Evolutionary conservation across 371 early-diverging fungal genomes (phyloP).

Genomic region (Enteropsectra breve): DNA sequence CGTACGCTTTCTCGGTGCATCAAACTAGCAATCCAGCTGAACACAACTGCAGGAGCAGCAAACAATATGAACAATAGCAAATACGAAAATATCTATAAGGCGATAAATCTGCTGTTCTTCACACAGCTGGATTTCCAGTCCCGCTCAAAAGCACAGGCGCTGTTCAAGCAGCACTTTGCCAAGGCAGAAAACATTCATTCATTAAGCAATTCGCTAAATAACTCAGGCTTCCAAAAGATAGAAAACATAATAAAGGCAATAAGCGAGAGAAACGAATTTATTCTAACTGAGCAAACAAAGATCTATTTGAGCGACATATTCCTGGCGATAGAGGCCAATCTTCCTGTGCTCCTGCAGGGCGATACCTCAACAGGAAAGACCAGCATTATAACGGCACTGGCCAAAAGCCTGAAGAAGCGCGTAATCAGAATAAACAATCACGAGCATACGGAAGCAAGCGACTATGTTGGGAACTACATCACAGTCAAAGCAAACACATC

Average conservation of each 20-base stretch:
- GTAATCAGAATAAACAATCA: slow-evolving; percentile 99
- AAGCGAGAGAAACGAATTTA: slow-evolving; percentile 61
- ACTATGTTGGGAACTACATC: slow-evolving; percentile 87
- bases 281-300: slow-evolving; percentile 75
- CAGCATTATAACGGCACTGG: slow-evolving; percentile 87
- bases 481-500: no score
- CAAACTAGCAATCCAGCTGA: slow-evolving; percentile 58
- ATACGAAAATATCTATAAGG: slow-evolving; percentile 74
- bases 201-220: no score
- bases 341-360: slow-evolving; percentile 96
- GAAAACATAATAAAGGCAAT: background rate
- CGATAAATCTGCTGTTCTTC: slow-evolving; percentile 79
- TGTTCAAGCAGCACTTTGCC: slow-evolving; percentile 62
- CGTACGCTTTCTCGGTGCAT: slow-evolving; percentile 80
- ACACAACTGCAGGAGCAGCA: slow-evolving; percentile 41
- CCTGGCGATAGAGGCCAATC: slow-evolving; percentile 76
- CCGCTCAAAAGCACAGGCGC: slow-evolving; percentile 7
- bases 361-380: slow-evolving; percentile 99
- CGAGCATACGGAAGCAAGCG: slow-evolving; percentile 94
- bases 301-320: slow-evolving; percentile 73
- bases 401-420: slow-evolving; percentile 75
- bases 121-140: slow-evolving; percentile 62
- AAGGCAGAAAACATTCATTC: slow-evolving; percentile 67
- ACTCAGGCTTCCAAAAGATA: no score
- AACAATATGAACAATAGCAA: slow-evolving; percentile 68